Evolutionary conservation across 2,329 filamentous ascomycete species (phyloP).

Genomic region (Ceratocystis smalleyi): DNA sequence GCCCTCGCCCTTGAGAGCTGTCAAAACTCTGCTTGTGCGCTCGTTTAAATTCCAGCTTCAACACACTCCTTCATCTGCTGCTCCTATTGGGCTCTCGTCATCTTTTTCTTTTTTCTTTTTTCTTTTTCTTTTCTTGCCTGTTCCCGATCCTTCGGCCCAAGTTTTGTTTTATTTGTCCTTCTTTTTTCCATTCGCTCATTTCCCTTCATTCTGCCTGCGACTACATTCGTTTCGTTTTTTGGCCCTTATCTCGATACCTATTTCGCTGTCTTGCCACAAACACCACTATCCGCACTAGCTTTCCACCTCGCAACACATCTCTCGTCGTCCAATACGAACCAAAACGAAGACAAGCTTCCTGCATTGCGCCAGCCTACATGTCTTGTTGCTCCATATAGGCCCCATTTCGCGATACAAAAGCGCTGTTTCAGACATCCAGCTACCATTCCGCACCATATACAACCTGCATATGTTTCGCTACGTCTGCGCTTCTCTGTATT

Average conservation of each 20-base stretch:
- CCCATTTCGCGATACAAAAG: neutral
- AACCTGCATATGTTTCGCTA: neutral
- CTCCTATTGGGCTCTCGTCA: too few species aligned
- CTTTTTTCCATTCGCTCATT: neutral
- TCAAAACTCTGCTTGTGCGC: neutral
- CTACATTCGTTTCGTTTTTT: neutral
- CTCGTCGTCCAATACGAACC: neutral
- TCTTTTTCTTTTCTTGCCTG: neutral
- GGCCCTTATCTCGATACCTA: neutral
- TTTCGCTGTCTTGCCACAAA: neutral
- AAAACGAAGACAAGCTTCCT: neutral
- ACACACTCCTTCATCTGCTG: neutral
- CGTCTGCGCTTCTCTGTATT: neutral
- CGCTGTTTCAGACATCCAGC: neutral
- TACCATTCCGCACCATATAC: neutral
- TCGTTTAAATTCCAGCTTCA: neutral
- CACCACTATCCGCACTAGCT: neutral
- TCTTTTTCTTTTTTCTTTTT: neutral
- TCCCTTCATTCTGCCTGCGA: neutral
- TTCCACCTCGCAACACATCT: neutral
- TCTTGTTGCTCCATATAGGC: neutral
- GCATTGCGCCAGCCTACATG: constrained; percentile 1
- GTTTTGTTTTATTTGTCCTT: neutral
- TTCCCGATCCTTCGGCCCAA: neutral
- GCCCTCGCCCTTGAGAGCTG: neutral